Evolutionary conservation across 345 rosid species (phyloP).

Genomic region (Citrus maxima): DNA sequence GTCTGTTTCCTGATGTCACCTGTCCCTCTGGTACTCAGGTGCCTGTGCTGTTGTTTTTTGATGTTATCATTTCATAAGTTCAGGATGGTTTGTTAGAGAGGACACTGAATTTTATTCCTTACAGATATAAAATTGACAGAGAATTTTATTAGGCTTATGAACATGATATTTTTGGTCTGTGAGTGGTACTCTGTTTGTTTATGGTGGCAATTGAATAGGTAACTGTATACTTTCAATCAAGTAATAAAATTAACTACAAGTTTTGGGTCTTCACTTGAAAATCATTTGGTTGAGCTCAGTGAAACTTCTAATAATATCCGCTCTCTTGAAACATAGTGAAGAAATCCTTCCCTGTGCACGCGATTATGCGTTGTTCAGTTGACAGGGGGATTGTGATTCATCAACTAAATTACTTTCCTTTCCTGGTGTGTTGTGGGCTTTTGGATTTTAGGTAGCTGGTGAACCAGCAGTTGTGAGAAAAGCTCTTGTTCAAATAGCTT

Average conservation of each 20-base stretch:
- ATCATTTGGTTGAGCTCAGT: neutral
- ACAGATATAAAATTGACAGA: neutral
- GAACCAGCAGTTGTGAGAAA: constrained; percentile 46
- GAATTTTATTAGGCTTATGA: neutral
- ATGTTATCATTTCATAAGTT: neutral
- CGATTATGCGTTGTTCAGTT: neutral
- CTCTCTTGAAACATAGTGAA: neutral
- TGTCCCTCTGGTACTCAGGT: neutral
- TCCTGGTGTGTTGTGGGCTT: neutral
- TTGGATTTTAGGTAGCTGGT: constrained; percentile 47
- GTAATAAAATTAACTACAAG: neutral
- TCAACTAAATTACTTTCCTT: neutral
- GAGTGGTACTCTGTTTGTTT: neutral
- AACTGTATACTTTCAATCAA: neutral
- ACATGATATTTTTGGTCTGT: neutral
- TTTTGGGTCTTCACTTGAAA: neutral
- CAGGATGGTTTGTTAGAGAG: neutral
- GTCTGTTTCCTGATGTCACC: neutral
- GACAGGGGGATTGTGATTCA: neutral
- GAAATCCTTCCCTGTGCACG: neutral
- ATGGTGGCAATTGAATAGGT: neutral
- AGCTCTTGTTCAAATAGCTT: constrained; percentile 51
- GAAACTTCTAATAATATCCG: neutral
- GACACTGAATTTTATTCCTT: neutral
- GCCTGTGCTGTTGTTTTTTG: neutral